Conservation (phyloP, 768 basidiomycete species). For the Candolleomyces aberdarensis region DNA sequence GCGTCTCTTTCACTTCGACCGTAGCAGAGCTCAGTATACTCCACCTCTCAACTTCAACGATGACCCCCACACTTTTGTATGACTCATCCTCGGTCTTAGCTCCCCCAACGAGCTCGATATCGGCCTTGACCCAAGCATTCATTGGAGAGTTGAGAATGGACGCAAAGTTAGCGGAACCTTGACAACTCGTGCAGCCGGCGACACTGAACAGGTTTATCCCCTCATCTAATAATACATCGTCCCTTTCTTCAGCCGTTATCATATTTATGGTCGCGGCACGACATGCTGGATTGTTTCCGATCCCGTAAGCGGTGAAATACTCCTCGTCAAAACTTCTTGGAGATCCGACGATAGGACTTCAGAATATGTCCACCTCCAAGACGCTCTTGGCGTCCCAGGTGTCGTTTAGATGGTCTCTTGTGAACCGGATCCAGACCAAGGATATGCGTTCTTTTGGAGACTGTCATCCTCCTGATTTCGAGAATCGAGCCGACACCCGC, state of each 20-base stretch:
- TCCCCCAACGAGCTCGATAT: not conserved
- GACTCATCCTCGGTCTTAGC: not conserved
- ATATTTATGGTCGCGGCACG: not conserved
- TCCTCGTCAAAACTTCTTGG: not conserved
- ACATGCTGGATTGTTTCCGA: not conserved
- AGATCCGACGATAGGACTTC: not conserved
- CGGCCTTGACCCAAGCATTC: constrained; percentile 1
- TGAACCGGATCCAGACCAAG: not conserved
- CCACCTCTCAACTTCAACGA: not conserved
- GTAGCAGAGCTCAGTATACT: not conserved
- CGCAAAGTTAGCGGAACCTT: not conserved
- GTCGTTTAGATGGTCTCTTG: not conserved
- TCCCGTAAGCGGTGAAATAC: not conserved
- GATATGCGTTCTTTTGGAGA: not conserved
- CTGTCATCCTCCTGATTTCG: not conserved
- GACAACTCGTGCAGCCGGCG: not conserved
- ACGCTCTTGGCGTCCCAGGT: not conserved
- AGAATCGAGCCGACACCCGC: not conserved
- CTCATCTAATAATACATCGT: not conserved
- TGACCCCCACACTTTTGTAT: not conserved
- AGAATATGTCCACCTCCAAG: not conserved
- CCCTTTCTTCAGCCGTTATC: not conserved
- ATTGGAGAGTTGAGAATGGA: not conserved
- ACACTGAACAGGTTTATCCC: not conserved
- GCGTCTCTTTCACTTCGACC: constrained; percentile 7